phyloP scores from a whole-genome alignment of 2,329 filamentous ascomycete species.

The Colletotrichum gloeosporioides region DNA sequence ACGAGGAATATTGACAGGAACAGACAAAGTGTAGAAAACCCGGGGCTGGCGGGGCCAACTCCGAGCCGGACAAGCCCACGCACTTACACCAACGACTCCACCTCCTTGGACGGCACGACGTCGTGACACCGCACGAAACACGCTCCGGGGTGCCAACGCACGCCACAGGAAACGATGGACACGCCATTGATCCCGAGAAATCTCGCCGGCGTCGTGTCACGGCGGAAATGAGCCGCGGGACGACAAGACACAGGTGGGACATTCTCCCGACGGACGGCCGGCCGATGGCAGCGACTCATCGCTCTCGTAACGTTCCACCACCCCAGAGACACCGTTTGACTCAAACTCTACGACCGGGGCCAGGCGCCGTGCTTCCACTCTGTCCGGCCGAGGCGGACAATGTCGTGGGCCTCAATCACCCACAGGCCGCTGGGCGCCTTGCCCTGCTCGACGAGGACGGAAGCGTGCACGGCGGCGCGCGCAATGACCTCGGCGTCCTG shows the following conservation, averaged over 20 bases:
- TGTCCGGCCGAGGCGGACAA: slow-evolving; percentile 69
- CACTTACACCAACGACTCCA: not conserved
- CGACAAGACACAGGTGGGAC: not conserved
- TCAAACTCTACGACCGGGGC: slow-evolving; percentile 10
- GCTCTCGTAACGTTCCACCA: not conserved
- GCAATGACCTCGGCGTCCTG: slow-evolving; percentile 79
- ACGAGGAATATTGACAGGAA: not conserved
- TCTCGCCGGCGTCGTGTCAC: not conserved
- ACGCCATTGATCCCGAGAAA: not conserved
- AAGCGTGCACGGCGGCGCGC: slow-evolving; percentile 68
- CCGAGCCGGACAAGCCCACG: not conserved
- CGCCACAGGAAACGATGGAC: not conserved
- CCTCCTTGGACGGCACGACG: not conserved
- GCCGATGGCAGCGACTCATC: not conserved
- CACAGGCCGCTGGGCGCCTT: slow-evolving; percentile 66
- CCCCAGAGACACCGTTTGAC: not conserved
- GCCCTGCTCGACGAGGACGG: slow-evolving; percentile 61
- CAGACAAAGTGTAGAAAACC: not conserved
- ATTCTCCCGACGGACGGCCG: not conserved
- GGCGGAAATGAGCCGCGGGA: not conserved
- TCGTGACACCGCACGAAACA: not conserved
- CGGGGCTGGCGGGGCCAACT: not conserved
- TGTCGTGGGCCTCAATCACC: slow-evolving; percentile 65
- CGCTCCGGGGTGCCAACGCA: not conserved
- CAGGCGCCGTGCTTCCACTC: slow-evolving; percentile 51